These are phyloP conservation scores for Amanita rimosa DNA, from an alignment of 768 basidiomycete species.

Conservation along the genomic window DNA sequence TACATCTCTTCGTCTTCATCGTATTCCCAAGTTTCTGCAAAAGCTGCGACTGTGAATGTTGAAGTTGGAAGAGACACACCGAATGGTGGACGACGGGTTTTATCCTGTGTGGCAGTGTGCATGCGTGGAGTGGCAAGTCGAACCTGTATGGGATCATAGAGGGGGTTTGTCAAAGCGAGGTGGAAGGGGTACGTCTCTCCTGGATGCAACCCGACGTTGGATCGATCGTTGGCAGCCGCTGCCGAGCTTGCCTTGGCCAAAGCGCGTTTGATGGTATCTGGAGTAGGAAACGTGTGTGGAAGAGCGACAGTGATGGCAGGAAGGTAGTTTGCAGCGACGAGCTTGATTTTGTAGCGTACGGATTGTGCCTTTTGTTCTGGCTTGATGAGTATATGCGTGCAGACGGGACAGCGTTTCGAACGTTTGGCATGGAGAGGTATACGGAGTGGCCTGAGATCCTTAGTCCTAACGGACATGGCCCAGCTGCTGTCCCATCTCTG, in stretches of 20 bases:
- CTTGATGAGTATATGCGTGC: conserved; percentile 95
- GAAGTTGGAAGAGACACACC: conserved; percentile 70
- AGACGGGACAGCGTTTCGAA: conserved; percentile 90
- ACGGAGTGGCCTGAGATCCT: conserved; percentile 78
- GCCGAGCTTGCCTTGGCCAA: conserved; percentile 28
- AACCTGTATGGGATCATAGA: conserved; percentile 93
- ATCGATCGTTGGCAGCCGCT: conserved; percentile 27
- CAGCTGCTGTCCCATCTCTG: conserved; percentile 79
- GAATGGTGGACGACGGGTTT: conserved; percentile 61
- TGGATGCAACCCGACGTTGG: conserved; percentile 42
- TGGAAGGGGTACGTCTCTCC: conserved; percentile 84
- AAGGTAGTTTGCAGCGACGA: conserved; percentile 90
- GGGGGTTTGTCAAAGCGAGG: conserved; percentile 84
- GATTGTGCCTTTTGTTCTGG: conserved; percentile 96
- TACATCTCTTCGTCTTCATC: conserved; percentile 95
- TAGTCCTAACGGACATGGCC: conserved; percentile 56
- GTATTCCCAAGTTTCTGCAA: conserved; percentile 97
- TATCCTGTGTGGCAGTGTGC: conserved; percentile 31
- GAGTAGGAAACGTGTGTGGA: conserved; percentile 36
- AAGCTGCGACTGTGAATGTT: conserved; percentile 77
- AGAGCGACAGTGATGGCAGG: conserved; percentile 72
- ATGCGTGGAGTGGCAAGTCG: conserved; percentile 72
- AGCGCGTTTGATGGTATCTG: conserved; percentile 31
- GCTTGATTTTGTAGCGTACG: conserved; percentile 93
- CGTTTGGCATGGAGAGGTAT: conserved; percentile 90